A percentile compares a stretch with the other conserved stretches of the same genome.
Evolutionary conservation across 331 rosid genomes (phyloP).

Genomic region (Dryas integrifolia): DNA sequence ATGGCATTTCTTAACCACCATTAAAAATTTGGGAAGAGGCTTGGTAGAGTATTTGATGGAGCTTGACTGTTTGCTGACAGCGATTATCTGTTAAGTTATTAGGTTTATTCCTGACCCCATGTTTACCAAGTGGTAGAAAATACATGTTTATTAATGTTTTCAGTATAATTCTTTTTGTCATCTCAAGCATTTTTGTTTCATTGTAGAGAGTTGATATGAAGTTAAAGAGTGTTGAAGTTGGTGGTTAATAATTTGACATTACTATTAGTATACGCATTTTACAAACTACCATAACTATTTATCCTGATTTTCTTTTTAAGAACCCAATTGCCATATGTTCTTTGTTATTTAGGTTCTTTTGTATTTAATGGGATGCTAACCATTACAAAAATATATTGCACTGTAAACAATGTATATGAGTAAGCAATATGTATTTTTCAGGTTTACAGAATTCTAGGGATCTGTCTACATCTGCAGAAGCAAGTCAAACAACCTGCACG

Average conservation of each 20-base stretch:
- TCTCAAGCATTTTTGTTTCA: background rate
- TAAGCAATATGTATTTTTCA: constrained; percentile 25
- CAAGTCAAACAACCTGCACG: constrained; percentile 42
- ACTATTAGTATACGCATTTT: background rate
- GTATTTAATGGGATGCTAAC: background rate
- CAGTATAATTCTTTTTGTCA: background rate
- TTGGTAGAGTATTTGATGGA: background rate
- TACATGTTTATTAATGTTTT: background rate
- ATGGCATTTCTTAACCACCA: background rate
- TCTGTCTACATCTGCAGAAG: constrained; percentile 41
- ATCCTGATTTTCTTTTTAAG: background rate
- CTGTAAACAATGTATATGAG: background rate
- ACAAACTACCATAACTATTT: background rate
- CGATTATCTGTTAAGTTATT: background rate
- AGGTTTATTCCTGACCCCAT: background rate
- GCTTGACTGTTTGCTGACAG: background rate
- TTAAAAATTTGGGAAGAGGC: background rate
- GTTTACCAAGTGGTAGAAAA: background rate
- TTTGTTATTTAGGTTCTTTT: background rate
- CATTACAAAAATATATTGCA: background rate
- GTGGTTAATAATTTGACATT: background rate
- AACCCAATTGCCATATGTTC: background rate
- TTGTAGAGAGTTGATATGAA: background rate
- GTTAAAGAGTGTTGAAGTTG: background rate
- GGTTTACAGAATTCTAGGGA: constrained; percentile 43